Percentiles rank a stretch among this genome's conserved stretches.
phyloP scores from a whole-genome alignment of 768 basidiomycete genomes.

The Russula sp. region DNA sequence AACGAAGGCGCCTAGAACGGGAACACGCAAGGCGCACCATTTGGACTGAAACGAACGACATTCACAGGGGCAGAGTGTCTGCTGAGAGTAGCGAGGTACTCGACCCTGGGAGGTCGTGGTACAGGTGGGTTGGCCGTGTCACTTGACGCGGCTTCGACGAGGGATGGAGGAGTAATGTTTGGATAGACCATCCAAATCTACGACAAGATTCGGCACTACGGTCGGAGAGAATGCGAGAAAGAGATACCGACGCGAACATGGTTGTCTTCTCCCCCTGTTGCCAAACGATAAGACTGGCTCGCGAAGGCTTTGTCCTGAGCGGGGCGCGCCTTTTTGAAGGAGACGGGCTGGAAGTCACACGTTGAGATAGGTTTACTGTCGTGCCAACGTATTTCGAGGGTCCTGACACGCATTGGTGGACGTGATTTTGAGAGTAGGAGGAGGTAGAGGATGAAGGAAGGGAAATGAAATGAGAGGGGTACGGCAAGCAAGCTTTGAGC shows the following conservation, averaged over 20 bases:
- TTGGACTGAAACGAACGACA: constrained; percentile 93
- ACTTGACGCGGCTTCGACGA: constrained; percentile 40
- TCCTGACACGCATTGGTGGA: constrained; percentile 70
- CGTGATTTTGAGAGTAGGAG: constrained; percentile 13
- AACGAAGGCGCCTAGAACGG: constrained; percentile 3
- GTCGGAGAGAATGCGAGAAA: not conserved
- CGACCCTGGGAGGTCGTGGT: constrained; percentile 75
- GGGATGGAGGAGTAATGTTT: constrained; percentile 66
- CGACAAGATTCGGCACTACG: not conserved
- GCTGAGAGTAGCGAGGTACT: constrained; percentile 90
- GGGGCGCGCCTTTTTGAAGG: constrained; percentile 78
- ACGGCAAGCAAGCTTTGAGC: not conserved
- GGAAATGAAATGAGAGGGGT: not conserved
- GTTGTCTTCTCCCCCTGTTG: constrained; percentile 95
- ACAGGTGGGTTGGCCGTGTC: constrained; percentile 30
- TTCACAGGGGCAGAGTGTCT: constrained; percentile 95
- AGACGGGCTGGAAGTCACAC: constrained; percentile 88
- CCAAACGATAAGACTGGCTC: constrained; percentile 79
- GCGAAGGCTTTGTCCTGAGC: constrained; percentile 49
- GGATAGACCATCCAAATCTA: constrained; percentile 96
- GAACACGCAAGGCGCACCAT: constrained; percentile 47
- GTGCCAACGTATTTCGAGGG: constrained; percentile 95
- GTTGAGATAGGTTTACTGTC: constrained; percentile 93
- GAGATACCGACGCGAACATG: constrained; percentile 78
- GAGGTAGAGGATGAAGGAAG: not conserved